Conservation (phyloP, 139 green algal species). For the Micractinium conductrix region DNA sequence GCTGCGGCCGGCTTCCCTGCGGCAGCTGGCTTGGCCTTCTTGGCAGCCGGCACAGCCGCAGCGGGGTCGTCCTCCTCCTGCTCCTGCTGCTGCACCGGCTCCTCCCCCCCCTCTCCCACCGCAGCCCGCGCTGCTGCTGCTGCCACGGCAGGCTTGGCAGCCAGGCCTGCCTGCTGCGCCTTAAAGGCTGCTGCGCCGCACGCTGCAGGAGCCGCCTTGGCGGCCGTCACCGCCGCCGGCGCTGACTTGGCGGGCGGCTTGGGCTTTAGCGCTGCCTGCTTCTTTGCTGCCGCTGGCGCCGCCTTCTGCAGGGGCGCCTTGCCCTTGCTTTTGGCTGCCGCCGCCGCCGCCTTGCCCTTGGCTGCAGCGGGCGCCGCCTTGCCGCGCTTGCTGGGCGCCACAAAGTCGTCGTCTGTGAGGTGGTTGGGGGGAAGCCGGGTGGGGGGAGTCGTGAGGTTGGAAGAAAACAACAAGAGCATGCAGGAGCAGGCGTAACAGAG, state of each 20-base stretch:
- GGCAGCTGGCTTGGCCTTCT: slow-evolving; percentile 12
- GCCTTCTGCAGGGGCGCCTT: neutral
- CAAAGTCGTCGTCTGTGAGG: neutral
- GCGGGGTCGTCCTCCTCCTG: neutral
- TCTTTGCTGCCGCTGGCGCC: slow-evolving; percentile 1
- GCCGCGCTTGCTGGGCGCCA: neutral
- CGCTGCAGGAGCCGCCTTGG: neutral
- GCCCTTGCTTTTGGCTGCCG: neutral
- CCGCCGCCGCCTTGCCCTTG: neutral
- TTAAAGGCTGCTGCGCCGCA: neutral
- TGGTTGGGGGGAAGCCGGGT: neutral
- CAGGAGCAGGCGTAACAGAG: neutral
- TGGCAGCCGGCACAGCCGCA: neutral
- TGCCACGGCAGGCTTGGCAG: neutral
- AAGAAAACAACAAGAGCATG: no score
- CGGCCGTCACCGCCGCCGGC: neutral
- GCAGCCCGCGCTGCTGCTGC: neutral
- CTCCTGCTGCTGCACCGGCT: neutral
- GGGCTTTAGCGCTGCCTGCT: neutral
- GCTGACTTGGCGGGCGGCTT: neutral
- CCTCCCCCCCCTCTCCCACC: neutral
- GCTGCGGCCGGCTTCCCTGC: neutral
- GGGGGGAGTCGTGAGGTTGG: no score
- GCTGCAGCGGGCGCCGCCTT: neutral
- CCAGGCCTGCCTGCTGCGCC: neutral